Evolutionary conservation across 2,329 filamentous ascomycete genomes (phyloP).

Genomic region (Scedosporium dehoogii): DNA sequence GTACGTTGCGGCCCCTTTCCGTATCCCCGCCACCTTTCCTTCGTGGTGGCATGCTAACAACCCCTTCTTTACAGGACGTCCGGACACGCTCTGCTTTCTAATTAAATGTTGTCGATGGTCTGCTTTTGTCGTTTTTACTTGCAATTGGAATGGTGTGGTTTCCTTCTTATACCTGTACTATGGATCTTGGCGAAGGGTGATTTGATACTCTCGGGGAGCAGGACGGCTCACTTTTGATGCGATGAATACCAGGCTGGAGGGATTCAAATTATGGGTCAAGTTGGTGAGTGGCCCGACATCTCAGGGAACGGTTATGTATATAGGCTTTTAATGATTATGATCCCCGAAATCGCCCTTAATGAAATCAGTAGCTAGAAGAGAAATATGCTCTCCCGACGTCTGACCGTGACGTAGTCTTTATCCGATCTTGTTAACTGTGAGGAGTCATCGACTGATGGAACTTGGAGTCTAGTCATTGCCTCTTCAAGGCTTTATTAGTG

Average conservation of each 20-base stretch:
- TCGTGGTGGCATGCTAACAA: background rate
- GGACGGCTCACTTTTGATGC: background rate
- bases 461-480: no score
- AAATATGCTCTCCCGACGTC: no score
- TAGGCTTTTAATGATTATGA: slow-evolving; percentile 4
- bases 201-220: background rate
- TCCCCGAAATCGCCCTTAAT: background rate
- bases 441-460: no score
- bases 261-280: background rate
- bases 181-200: background rate
- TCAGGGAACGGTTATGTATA: background rate
- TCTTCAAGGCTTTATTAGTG: no score
- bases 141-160: background rate
- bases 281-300: background rate
- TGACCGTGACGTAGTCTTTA: no score
- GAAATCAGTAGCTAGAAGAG: background rate
- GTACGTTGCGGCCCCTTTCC: slow-evolving; percentile 23
- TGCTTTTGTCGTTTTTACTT: background rate
- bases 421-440: no score
- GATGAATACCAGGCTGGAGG: background rate
- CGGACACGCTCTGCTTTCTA: slow-evolving; percentile 51
- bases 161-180: background rate
- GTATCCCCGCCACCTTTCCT: background rate
- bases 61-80: slow-evolving; percentile 33
- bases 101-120: slow-evolving; percentile 10